Evolutionary conservation across 2,329 filamentous ascomycete genomes (phyloP).

Genomic region (Pestalotiopsis fici): DNA sequence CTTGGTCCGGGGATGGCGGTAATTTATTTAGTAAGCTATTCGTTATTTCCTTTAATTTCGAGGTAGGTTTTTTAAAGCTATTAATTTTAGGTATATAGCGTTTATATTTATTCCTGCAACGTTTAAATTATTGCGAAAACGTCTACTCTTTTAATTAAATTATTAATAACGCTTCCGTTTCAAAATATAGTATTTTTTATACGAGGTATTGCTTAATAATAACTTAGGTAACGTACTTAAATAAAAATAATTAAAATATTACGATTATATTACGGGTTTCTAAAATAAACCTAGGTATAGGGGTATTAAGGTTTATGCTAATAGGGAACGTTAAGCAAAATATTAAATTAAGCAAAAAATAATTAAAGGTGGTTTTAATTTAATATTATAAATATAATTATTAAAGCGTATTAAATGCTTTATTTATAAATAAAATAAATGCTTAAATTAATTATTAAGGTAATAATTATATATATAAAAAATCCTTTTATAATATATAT

Average conservation of each 20-base stretch:
- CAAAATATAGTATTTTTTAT: neutral
- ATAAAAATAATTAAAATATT: constrained; percentile 7
- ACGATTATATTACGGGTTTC: neutral
- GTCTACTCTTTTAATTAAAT: neutral
- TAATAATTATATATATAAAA: constrained; percentile 5
- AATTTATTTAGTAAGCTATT: neutral
- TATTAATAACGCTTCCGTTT: neutral
- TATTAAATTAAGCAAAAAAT: no score
- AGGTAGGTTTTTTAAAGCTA: neutral
- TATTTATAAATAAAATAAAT: no score
- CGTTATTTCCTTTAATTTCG: neutral
- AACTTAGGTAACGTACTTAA: neutral
- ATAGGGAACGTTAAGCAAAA: no score
- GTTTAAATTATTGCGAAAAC: neutral
- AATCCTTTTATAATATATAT: neutral
- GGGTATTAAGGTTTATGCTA: no score
- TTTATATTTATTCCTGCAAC: neutral
- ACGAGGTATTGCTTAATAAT: neutral
- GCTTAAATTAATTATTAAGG: constrained; percentile 3
- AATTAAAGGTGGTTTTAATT: no score
- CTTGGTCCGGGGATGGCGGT: neutral
- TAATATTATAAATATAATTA: no score
- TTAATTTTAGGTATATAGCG: neutral
- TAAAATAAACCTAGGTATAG: neutral
- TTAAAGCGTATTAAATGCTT: no score